Percentiles rank a stretch among this genome's conserved stretches.
These are phyloP conservation scores for Ceratocystis eucalypticola DNA, from an alignment of 2,329 filamentous ascomycete genomes.

Conservation along the genomic window DNA sequence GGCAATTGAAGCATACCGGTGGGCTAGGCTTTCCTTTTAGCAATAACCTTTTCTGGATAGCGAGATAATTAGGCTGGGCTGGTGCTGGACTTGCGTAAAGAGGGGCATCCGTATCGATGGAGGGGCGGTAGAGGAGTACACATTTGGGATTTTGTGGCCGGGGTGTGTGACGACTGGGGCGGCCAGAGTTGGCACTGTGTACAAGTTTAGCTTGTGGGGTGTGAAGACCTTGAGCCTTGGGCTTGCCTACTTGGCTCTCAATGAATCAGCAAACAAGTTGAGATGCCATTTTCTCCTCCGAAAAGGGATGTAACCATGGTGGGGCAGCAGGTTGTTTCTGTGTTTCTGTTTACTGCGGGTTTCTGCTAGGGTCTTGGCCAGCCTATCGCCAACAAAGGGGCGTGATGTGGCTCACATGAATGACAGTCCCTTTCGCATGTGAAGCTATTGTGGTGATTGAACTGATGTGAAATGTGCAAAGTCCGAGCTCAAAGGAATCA, in stretches of 20 bases:
- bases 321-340: background rate
- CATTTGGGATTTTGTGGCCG: background rate
- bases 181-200: conserved; percentile 1
- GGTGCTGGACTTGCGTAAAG: background rate
- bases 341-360: background rate
- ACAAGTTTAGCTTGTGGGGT: background rate
- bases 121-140: background rate
- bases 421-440: background rate
- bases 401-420: background rate
- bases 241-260: background rate
- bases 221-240: background rate
- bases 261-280: conserved; percentile 4
- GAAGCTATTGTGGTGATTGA: background rate
- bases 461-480: background rate
- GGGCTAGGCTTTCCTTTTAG: background rate
- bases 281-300: background rate
- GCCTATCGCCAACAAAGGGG: background rate
- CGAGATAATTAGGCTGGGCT: background rate
- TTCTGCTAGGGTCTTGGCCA: background rate
- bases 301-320: background rate
- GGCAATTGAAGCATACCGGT: background rate
- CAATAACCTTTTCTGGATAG: background rate
- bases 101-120: conserved; percentile 5
- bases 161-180: background rate
- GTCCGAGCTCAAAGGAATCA: background rate